Evolutionary conservation across 2,329 filamentous ascomycete species (phyloP).

Genomic region (Cladosporium austrohemisphaericum): DNA sequence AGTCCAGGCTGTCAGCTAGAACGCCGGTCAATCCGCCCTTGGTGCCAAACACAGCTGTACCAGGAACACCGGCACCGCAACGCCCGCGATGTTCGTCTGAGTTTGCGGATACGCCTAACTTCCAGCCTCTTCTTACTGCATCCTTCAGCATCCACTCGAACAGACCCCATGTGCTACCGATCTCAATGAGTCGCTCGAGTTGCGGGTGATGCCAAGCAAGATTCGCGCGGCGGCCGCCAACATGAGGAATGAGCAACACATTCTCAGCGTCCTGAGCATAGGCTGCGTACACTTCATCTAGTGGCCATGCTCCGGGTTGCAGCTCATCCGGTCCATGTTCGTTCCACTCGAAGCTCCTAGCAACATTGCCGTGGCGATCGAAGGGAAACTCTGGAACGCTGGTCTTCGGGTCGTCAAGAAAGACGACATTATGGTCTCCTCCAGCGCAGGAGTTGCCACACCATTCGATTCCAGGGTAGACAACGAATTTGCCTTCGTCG

Average conservation of each 20-base stretch:
- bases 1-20: conserved; percentile 4
- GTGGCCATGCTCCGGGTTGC: conserved; percentile 34
- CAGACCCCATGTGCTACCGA: conserved; percentile 36
- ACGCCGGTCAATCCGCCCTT: conserved; percentile 14
- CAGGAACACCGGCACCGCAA: conserved; percentile 36
- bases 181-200: conserved; percentile 36
- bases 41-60: conserved; percentile 32
- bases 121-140: conserved; percentile 31
- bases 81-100: conserved; percentile 37
- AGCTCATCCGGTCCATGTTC: conserved; percentile 34
- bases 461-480: conserved; percentile 37
- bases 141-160: conserved; percentile 35
- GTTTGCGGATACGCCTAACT: conserved; percentile 36
- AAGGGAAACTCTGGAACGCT: conserved; percentile 31
- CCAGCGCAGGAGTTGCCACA: conserved; percentile 36
- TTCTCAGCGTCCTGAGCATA: conserved; percentile 33
- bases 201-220: conserved; percentile 37
- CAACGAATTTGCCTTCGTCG: conserved; percentile 25
- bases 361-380: conserved; percentile 33
- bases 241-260: conserved; percentile 37
- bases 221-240: conserved; percentile 36
- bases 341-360: conserved; percentile 38
- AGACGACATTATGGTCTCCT: conserved; percentile 34
- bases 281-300: conserved; percentile 38
- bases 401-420: conserved; percentile 30